Conservation (phyloP, 352 stramenopile species). For the Thraustochytrium striatum region DNA sequence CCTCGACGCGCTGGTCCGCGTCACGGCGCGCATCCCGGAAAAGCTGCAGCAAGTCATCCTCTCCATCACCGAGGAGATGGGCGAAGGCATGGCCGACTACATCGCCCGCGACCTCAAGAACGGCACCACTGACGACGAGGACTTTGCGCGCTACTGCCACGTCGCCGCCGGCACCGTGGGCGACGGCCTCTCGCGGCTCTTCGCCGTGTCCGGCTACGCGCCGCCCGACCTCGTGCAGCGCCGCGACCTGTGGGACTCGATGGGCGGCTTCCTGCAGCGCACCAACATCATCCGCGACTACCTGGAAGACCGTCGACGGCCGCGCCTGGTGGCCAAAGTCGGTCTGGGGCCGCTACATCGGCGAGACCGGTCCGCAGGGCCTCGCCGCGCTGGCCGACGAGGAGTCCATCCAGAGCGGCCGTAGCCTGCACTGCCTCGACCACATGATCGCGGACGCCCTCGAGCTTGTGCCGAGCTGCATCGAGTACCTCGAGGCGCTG, state of each 20-base stretch:
- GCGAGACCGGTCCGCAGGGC: conserved; percentile 67
- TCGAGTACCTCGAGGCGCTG: conserved; percentile 76
- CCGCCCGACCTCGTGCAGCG: conserved; percentile 29
- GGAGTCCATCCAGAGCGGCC: conserved; percentile 45
- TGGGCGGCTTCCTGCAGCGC: conserved; percentile 87
- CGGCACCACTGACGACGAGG: conserved; percentile 67
- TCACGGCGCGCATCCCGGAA: conserved; percentile 52
- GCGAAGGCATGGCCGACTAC: conserved; percentile 81
- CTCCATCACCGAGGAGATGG: conserved; percentile 81
- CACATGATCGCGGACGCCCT: conserved; percentile 83
- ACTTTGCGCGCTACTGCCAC: conserved; percentile 87
- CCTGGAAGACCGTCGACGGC: conserved; percentile 82
- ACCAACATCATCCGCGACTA: conserved; percentile 92
- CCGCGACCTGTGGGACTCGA: conserved; percentile 64
- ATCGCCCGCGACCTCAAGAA: conserved; percentile 79
- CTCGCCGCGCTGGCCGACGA: conserved; percentile 47
- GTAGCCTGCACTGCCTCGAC: conserved; percentile 73
- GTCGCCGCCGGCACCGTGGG: conserved; percentile 82
- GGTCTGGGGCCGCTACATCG: conserved; percentile 75
- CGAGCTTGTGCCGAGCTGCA: conserved; percentile 73
- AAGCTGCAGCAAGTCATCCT: conserved; percentile 66
- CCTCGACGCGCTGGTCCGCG: conserved; percentile 59
- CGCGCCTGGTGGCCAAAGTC: conserved; percentile 80
- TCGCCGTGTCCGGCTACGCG: conserved; percentile 54
- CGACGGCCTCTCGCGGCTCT: conserved; percentile 79